Base-by-base conservation (phyloP, 2,329 filamentous ascomycete genomes). In the Colletotrichum trifolii region DNA sequence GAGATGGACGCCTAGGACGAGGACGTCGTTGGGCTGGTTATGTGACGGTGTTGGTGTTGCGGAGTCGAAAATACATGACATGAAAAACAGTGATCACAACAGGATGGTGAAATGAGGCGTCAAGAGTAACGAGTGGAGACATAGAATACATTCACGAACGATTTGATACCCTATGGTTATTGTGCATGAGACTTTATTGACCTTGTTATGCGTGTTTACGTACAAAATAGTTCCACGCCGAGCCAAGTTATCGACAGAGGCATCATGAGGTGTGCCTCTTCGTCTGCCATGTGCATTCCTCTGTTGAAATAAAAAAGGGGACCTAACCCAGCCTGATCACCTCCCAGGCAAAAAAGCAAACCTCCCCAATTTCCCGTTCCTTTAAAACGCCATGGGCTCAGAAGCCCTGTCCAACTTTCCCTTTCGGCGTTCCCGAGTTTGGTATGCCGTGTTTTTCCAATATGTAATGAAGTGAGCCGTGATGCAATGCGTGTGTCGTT, bases 1-100 rank as follows among this genome's bases (percentile, higher is more conserved):
- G 79, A 77, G 39, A 61, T 68, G 64, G 69, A 71, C 50, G 60
- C 60, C 33, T 64, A 36, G 55, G 34, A 15, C n/a, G n/a, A 25
- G 25, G 3, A 25, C 25, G 33, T 34, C 11, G 33, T 39, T 12
- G 17, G 40, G 4, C 10, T 10, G 34, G 5, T 7, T 9, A 13
- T 33, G 33, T 34, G 5, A 33, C n/a, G 5, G 36, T 35, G 7
- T 40, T 15, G 15, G 34, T 10, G 25, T 54, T 35, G 25, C 33
- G 49, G 55, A 43, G 17, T 50, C 43, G 11, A 55, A 57, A 52
- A 43, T 13, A 66, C 15, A 64, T 40, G 46, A 64, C 35, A 54
- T 53, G 54, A 53, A 64, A 48, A 46, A 59, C n/a, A 38, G 38
- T 43, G 40, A 6, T 60, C 38, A 66, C 35, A 55, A 65, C n/a